These are phyloP conservation scores for Pilobolus umbonatus DNA, from an alignment of 192 early-diverging fungal genomes.

Conservation along the genomic window DNA sequence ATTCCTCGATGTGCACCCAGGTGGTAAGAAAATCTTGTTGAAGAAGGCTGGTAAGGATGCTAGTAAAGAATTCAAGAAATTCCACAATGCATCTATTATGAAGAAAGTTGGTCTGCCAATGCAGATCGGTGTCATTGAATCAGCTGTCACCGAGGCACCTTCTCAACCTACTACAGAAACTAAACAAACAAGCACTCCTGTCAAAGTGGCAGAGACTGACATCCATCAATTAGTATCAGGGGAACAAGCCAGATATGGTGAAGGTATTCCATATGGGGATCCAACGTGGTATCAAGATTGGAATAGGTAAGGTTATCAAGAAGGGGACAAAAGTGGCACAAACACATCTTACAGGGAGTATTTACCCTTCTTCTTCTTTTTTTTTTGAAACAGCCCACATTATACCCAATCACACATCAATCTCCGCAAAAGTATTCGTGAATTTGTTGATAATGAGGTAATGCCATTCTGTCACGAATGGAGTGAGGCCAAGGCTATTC, in stretches of 20 bases:
- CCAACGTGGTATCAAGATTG: conserved; percentile 66
- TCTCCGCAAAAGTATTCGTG: conserved; percentile 53
- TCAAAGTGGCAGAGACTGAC: background rate
- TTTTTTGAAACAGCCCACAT: conserved; percentile 53
- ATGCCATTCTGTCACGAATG: conserved; percentile 74
- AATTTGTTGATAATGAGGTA: conserved; percentile 73
- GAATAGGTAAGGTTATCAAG: conserved; percentile 20
- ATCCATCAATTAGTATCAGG: conserved; percentile 5
- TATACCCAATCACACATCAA: conserved; percentile 72
- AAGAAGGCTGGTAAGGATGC: conserved; percentile 80
- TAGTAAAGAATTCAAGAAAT: conserved; percentile 80
- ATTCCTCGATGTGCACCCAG: conserved; percentile 81
- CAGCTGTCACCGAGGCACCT: background rate
- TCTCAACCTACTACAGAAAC: background rate
- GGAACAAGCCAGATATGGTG: conserved; percentile 61
- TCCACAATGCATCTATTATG: conserved; percentile 43
- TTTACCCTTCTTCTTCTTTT: background rate
- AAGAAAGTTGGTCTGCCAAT: conserved; percentile 25
- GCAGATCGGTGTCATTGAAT: conserved; percentile 30
- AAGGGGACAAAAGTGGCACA: too few species aligned
- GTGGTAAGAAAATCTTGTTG: conserved; percentile 85
- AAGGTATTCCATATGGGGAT: conserved; percentile 71
- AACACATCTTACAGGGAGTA: too few species aligned
- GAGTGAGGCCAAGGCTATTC: conserved; percentile 78
- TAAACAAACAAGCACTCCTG: background rate